Base-by-base conservation (phyloP, 1,284 basidiomycete species). In the Boletus albobrunnescens region DNA sequence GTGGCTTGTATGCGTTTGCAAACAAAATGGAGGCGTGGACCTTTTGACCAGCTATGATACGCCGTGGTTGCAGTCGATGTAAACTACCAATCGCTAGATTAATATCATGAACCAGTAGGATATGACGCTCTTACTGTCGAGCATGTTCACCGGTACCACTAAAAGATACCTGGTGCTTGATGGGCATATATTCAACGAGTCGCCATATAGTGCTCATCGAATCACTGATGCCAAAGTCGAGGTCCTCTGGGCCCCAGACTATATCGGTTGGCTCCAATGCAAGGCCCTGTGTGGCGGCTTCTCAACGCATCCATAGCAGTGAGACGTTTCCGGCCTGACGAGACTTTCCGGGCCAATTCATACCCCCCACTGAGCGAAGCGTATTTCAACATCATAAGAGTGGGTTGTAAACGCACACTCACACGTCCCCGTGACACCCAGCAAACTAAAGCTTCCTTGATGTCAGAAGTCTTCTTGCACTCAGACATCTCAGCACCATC, bases 361-460 rank as follows among this genome's bases (percentile, higher is more conserved):
- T 52, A 3, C 64, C 61, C 20, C 53, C 61, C 6, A n/a, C 60
- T 67, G 28, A 4, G 31, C 6, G 13, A 27, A 22, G 9, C 12
- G 31, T 11, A 20, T 59, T n/a, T n/a, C n/a, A n/a, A n/a, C n/a
- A n/a, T n/a, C n/a, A n/a, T n/a, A n/a, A n/a, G n/a, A n/a, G n/a
- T n/a, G n/a, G n/a, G n/a, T n/a, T n/a, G n/a, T n/a, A n/a, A n/a
- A n/a, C n/a, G n/a, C n/a, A n/a, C n/a, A n/a, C n/a, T 16, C 28
- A 68, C 66, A 68, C 64, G 31, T 66, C 66, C 0, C 61, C 63
- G 24, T 68, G 67, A 22, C 51, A 54, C 9, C 64, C 66, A 1
- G 64, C 52, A 43, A 67, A 65, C 66, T 66, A 68, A 28, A 65
- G n/a, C 64, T 41, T 65, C 64, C 39, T 67, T 65, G 24, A 59